Evolutionary conservation across 805 yeast genomes (phyloP), one percentile per base, ranked within the genome.

Genomic region (Starmerella stigmatis): DNA sequence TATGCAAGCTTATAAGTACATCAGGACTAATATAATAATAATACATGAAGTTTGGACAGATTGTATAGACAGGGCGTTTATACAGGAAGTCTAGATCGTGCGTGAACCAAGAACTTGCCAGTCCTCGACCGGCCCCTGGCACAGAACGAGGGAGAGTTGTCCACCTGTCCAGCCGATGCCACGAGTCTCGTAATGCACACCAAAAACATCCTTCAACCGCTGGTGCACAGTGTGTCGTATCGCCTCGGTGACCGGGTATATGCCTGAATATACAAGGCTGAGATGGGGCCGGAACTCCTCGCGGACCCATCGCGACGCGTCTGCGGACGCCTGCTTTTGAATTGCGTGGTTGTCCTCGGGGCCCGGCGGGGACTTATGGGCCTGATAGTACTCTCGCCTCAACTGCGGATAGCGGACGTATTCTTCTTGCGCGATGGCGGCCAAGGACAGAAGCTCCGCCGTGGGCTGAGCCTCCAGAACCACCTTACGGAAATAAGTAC

Each of bases 231-330:
- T 76, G 40, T 76, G 68, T 60, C 76, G 69, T 46, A 75, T 65
- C 1, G 88, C 86, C 55, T 71, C 78, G 51, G 79, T 79, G 12
- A 84, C 72, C 9, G 84, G 85, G 52, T 74, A 71, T 22, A 73
- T 59, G 47, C 76, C 72, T 9, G 86, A 76, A 60, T 83, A 83
- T 5, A 77, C 77, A 44, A 83, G 62, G 7, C 86, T 79, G 15
- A 83, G 65, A 59, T 83, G 94, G 1, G 94, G 94, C 43, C 73
- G 75, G 57, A 68, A 83, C 43, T 76, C 80, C 4, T 62, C 56
- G 12, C 48, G 49, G 4, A 73, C 71, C 88, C 89, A 81, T 21
- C 67, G 67, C 6, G 63, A 67, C 0, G 85, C 78, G 27, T 71
- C 67, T 34, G 58, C 56, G 25, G 69, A 64, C 7, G 68, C 66